Evolutionary conservation across 352 stramenopile genomes (phyloP).

Genomic region (Globisporangium ultimum): DNA sequence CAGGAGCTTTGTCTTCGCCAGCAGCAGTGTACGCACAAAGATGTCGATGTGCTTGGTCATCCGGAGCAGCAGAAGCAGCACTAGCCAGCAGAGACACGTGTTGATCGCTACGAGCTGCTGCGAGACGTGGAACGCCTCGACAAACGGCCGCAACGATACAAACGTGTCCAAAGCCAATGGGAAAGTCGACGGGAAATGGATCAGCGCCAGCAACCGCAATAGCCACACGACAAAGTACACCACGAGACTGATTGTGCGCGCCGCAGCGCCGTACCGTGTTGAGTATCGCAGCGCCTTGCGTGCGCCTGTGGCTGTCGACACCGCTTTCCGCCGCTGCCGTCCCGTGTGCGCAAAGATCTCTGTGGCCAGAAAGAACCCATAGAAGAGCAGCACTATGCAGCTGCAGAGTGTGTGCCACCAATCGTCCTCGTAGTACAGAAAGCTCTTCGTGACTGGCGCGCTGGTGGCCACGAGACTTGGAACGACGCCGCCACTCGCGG

Average conservation of each 20-base stretch:
- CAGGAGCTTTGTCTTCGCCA: constrained; percentile 26
- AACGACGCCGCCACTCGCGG: constrained; percentile 32
- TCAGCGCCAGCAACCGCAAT: constrained; percentile 29
- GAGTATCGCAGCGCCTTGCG: constrained; percentile 22
- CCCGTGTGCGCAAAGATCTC: constrained; percentile 30
- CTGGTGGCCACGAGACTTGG: constrained; percentile 19
- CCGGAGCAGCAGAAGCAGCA: constrained; percentile 38
- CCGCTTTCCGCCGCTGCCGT: constrained; percentile 17
- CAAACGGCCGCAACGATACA: constrained; percentile 32
- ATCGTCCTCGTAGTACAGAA: constrained; percentile 29
- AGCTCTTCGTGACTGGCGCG: constrained; percentile 38
- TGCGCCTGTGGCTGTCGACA: neutral
- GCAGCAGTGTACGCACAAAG: constrained; percentile 31
- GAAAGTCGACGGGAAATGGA: constrained; percentile 31
- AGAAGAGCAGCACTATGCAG: constrained; percentile 33
- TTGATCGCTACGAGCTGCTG: constrained; percentile 32
- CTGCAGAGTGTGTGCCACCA: constrained; percentile 25
- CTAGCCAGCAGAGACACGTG: constrained; percentile 40
- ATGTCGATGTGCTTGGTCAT: constrained; percentile 37
- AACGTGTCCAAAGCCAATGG: constrained; percentile 30
- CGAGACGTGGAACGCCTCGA: constrained; percentile 31
- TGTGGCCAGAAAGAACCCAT: constrained; percentile 41
- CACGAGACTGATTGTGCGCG: constrained; percentile 27
- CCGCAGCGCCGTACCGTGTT: constrained; percentile 24
- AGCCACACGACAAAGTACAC: constrained; percentile 44